phyloP scores from a whole-genome alignment of 2,329 filamentous ascomycete species.

The Hirsutella thompsonii region DNA sequence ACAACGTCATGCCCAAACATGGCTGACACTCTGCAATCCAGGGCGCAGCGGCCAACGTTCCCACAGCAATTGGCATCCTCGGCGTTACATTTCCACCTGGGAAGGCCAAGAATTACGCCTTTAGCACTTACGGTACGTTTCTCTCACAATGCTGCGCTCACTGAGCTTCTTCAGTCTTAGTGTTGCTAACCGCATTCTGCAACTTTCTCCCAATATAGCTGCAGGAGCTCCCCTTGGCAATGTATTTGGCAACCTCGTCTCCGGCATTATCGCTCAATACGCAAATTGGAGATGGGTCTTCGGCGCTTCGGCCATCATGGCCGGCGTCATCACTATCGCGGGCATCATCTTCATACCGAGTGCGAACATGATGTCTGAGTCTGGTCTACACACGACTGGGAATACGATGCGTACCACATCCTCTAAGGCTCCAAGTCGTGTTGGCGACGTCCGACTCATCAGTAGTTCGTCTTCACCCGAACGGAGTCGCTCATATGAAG shows the following conservation, averaged over 20 bases:
- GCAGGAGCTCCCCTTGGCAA: slow-evolving; percentile 53
- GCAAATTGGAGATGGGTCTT: slow-evolving; percentile 56
- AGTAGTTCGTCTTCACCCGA: not conserved
- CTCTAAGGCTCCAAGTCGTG: not conserved
- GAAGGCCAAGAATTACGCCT: slow-evolving; percentile 58
- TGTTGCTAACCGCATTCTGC: not conserved
- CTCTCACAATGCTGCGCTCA: not conserved
- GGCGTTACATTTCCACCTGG: slow-evolving; percentile 55
- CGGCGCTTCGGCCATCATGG: slow-evolving; percentile 49
- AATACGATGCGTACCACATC: not conserved
- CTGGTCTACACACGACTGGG: not conserved
- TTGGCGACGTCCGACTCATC: not conserved
- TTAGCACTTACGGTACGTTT: slow-evolving; percentile 43
- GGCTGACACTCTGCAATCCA: slow-evolving; percentile 10
- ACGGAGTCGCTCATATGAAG: no score
- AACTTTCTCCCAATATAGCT: slow-evolving; percentile 19
- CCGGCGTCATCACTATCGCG: slow-evolving; percentile 39
- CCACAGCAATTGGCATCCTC: slow-evolving; percentile 58
- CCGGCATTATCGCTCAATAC: slow-evolving; percentile 51
- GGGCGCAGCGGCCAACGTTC: slow-evolving; percentile 56
- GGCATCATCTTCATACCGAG: slow-evolving; percentile 48
- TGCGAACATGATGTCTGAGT: slow-evolving; percentile 16
- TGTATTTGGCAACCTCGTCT: slow-evolving; percentile 51
- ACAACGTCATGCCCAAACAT: no score
- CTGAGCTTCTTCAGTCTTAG: not conserved